Evolutionary conservation across 2,329 filamentous ascomycete species (phyloP), one percentile per base, ranked within the genome.

Genomic region (Fusarium duplospermum): DNA sequence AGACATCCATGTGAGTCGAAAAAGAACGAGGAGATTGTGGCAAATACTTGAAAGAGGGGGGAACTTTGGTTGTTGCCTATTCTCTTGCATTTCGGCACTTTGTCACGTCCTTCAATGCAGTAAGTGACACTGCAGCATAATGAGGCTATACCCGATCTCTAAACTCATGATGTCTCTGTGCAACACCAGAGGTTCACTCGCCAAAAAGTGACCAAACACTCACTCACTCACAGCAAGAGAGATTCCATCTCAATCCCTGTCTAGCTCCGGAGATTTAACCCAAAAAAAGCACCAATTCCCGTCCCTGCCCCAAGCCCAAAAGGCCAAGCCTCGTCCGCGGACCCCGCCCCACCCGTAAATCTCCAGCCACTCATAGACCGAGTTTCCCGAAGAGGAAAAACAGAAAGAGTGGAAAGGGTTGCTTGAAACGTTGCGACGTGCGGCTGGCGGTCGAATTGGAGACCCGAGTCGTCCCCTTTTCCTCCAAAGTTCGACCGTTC

Each of bases 381-480:
- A 24, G 24, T 40, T 42, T 52, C 42, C 70, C 35, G 20, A 52
- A 47, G 35, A 35, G 47, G 47, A 29, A 29, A 31, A 54, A 36
- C n/a, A 63, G 14, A 20, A 18, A 27, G 13, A 16, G 47, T 20
- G 47, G 27, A 42, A 42, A 42, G 22, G 38, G 63, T 31, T 29
- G 22, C 56, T 69, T 72, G 68, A 74, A 74, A 74, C 62, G 68
- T 71, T 74, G 71, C 71, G 61, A 40, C 61, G 52, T 72, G 71
- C 71, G 72, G 64, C 71, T 74, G 61, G 52, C 29, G 27, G 52
- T 58, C 72, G 64, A 74, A 74, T 74, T 24, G 59, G 24, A 24
- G 42, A 57, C 38, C 42, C 66, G 9, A 62, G 27, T 66, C 64
- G 45, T 58, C 29, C 42, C 42, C 69, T 36, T 52, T 64, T 69